phyloP scores from a whole-genome alignment of 2,329 filamentous ascomycete genomes.

The Nemania sp. region DNA sequence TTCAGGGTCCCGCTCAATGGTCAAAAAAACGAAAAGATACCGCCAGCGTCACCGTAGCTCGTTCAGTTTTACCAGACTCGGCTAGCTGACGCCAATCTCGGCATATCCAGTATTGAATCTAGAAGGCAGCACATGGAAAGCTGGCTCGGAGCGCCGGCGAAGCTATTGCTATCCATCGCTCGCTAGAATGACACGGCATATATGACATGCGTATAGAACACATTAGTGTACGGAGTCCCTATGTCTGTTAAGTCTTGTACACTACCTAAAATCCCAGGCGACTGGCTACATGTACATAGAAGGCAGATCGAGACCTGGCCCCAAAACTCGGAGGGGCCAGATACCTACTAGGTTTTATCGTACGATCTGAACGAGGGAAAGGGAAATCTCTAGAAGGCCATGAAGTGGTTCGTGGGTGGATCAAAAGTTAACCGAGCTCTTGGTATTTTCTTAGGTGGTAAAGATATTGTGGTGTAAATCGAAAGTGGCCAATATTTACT shows the following conservation, averaged over 20 bases:
- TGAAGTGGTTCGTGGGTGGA: background rate
- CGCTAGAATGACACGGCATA: background rate
- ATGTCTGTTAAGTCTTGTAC: background rate
- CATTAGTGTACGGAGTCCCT: background rate
- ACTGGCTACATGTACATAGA: no score
- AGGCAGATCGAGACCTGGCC: background rate
- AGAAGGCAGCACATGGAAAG: background rate
- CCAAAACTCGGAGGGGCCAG: background rate
- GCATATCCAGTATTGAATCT: background rate
- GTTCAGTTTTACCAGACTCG: background rate
- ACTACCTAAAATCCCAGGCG: background rate
- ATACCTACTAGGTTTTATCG: background rate
- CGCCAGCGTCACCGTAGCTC: background rate
- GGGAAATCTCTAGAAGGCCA: background rate
- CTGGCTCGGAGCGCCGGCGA: background rate
- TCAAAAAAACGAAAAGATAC: background rate
- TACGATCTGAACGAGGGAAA: background rate
- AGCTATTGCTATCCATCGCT: conserved; percentile 2
- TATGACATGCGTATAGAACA: background rate
- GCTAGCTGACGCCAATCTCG: background rate
- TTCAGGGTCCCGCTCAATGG: conserved; percentile 1
- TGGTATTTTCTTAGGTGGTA: no score
- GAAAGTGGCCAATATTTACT: background rate
- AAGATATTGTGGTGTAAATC: no score
- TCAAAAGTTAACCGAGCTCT: background rate